Conservation (phyloP, 2,329 filamentous ascomycete genomes). For the Chrysoporthe cubensis region DNA sequence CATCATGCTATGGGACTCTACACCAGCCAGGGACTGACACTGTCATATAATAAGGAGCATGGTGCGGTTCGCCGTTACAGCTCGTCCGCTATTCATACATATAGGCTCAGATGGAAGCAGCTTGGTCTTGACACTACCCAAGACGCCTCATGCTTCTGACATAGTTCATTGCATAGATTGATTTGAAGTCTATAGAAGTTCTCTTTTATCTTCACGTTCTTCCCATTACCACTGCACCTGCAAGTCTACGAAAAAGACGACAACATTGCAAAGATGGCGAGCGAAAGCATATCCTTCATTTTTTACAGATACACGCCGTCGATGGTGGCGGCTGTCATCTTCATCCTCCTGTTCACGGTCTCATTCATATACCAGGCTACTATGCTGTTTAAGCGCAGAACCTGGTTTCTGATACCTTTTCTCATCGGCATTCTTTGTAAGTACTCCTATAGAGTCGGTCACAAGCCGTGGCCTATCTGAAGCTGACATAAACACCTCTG, state of each 20-base stretch:
- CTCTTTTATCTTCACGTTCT: no score
- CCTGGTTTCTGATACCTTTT: constrained; percentile 57
- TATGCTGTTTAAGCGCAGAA: constrained; percentile 23
- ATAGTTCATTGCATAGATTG: no score
- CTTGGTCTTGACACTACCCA: no score
- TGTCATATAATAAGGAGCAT: no score
- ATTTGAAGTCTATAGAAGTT: no score
- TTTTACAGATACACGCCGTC: constrained; percentile 52
- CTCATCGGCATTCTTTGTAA: constrained; percentile 54
- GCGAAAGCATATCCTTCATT: constrained; percentile 7
- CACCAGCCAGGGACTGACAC: no score
- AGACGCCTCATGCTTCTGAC: no score
- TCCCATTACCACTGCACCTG: no score
- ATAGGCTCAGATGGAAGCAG: no score
- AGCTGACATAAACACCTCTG: background rate
- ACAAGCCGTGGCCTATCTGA: background rate
- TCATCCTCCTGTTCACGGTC: constrained; percentile 44
- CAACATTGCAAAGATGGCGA: background rate
- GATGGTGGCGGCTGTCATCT: constrained; percentile 44
- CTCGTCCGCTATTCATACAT: no score
- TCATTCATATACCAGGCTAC: constrained; percentile 38
- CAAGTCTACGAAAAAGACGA: background rate
- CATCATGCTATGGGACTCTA: no score
- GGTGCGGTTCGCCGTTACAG: no score
- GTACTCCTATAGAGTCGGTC: constrained; percentile 16